Base-by-base conservation (phyloP, 805 yeast species). In the Candida manassasensis region DNA sequence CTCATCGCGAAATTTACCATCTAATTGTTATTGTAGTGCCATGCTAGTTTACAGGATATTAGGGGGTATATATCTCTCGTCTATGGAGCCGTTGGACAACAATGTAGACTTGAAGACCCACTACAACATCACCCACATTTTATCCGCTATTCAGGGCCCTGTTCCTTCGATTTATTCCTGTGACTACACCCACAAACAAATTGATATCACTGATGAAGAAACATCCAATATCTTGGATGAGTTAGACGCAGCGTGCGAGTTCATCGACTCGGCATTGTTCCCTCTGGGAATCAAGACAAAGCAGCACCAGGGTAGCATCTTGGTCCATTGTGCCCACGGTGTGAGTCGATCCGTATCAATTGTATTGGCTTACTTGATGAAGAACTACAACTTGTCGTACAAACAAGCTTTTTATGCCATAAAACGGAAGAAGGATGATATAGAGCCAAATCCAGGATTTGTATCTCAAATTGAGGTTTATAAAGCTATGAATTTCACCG, bases 61-160 rank as follows among this genome's bases (percentile, higher is more conserved):
- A n/a, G 95, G 94, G 17, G 80, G 81, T 6, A 71, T 90, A 2
- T 84, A 79, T 58, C 57, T 90, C 11, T 88, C 96, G 4, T 77
- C 93, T 1, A 63, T 81, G 14, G 75, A 73, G 34, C 84, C 95
- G 0, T 60, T 88, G 15, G 61, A 71, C 11, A 69, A 75, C 3
- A 71, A 62, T 27, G 57, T 67, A 10, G 77, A 82, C 28, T 57
- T 85, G 28, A 59, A 57, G 19, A 63, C 64, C 15, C 66, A 73
- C 15, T 60, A 70, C 45, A 72, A 75, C 7, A 79, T 93, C 28
- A 73, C 86, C 0, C 86, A 83, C 51, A 75, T 93, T 8, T 55
- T 90, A 15, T 81, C 95, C 0, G 72, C 81, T 1, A 59, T 87
- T 14, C 75, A 77, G 31, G 87, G 86, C 10, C 69, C 67, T 9